Conservation (phyloP, 192 early-diverging fungal species). For the Rhizophlyctis rosea region DNA sequence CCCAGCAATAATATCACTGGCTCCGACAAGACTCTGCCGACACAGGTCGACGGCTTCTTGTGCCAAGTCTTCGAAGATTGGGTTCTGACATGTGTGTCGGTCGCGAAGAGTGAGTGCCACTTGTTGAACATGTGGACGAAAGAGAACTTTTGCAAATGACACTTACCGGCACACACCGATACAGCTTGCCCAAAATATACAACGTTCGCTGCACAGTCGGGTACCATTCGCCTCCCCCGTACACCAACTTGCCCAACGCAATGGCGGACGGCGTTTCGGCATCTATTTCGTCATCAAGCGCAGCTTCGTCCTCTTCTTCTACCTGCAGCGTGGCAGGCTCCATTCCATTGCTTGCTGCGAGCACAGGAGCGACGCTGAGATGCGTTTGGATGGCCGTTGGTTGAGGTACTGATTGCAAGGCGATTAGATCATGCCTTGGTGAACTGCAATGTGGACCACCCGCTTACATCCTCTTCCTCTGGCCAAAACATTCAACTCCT, state of each 20-base stretch:
- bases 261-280: slow-evolving; percentile 13
- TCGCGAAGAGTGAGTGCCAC: no score
- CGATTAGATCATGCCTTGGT: neutral
- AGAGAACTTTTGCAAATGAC: neutral
- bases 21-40: slow-evolving; percentile 50
- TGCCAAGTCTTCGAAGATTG: slow-evolving; percentile 83
- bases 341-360: slow-evolving; percentile 7
- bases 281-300: slow-evolving; percentile 8
- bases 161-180: slow-evolving; percentile 66
- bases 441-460: neutral
- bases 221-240: slow-evolving; percentile 72
- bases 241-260: slow-evolving; percentile 40
- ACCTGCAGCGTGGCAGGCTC: slow-evolving; percentile 21
- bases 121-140: neutral
- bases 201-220: slow-evolving; percentile 79
- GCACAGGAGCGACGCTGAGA: slow-evolving; percentile 25
- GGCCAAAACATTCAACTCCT: slow-evolving; percentile 60
- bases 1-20: slow-evolving; percentile 43
- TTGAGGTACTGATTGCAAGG: slow-evolving; percentile 21
- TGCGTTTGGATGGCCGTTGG: slow-evolving; percentile 21
- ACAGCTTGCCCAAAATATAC: slow-evolving; percentile 77
- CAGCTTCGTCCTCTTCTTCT: slow-evolving; percentile 16
- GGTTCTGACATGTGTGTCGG: no score
- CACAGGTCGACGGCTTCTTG: slow-evolving; percentile 80
- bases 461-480: slow-evolving; percentile 33